Base-by-base conservation (phyloP, 2,329 filamentous ascomycete species). In the Thielaviopsis musarum region DNA sequence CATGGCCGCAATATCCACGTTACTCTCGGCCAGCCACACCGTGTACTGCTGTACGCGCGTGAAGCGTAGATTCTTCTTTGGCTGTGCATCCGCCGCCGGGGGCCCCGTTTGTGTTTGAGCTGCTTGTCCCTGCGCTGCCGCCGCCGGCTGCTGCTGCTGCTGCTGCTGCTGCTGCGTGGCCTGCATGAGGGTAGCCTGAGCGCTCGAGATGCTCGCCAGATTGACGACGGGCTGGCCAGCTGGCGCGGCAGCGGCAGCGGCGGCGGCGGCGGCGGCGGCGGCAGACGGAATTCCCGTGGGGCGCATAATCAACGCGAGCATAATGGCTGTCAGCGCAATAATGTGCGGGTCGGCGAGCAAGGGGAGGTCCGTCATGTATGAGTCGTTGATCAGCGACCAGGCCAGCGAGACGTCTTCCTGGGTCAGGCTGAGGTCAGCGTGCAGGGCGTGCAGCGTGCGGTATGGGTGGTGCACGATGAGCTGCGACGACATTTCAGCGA, bases 381-480 rank as follows among this genome's bases (percentile, higher is more conserved):
- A 87, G 69, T 96, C 91, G 71, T 95, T 96, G 68, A 95, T 84
- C 62, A 95, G 82, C 1, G 83, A 87, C 75, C 86, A 87, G 30
- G 89, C 87, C 34, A 94, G 77, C 53, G 82, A 79, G 28, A 82
- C 77, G 67, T 96, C 91, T 63, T 95, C 91, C 60, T 82, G 79
- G n/a, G 80, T 81, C 52, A 96, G 75, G 54, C 76, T 74, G 61
- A 95, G 79, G 61, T 87, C 81, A 57, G 75, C 73, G 64, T 88
- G 83, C 52, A 95, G 75, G 52, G 84, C 82, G 4, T 79, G 79
- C 30, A 96, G 75, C 49, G 85, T 89, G 58, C 89, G 87, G 71
- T 95, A 95, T 0, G 91, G 91, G 67, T 95, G 89, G 70, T 95
- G 88, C 19, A 95, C 75, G 68, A 95, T 94, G 65, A 96, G 79